A percentile compares a stretch with the other conserved stretches of the same genome.
Evolutionary conservation across 2,329 filamentous ascomycete genomes (phyloP).

Genomic region (Lasiodiplodia sp.): DNA sequence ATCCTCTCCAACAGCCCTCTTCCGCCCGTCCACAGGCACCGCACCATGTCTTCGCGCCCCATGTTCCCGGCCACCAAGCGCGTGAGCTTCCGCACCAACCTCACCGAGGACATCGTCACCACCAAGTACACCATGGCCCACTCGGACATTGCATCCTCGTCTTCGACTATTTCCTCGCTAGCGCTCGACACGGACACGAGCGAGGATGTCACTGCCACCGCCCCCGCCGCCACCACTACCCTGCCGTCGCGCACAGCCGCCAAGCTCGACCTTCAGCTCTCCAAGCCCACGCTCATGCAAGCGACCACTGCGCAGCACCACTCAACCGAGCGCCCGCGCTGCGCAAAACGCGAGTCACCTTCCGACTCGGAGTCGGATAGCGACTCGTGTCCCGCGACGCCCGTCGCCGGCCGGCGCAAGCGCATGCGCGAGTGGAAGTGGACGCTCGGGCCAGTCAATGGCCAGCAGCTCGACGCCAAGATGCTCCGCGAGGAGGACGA

Average conservation of each 20-base stretch:
- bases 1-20: conserved; percentile 56
- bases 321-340: conserved; percentile 35
- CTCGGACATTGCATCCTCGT: conserved; percentile 59
- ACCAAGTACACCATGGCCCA: conserved; percentile 63
- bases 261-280: conserved; percentile 1
- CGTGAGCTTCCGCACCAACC: conserved; percentile 62
- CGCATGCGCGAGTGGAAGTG: conserved; percentile 64
- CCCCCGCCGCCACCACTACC: neutral
- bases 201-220: neutral
- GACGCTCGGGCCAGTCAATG: conserved; percentile 59
- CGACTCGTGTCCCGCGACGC: conserved; percentile 59
- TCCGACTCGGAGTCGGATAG: conserved; percentile 49
- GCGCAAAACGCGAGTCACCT: conserved; percentile 54
- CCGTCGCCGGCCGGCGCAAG: conserved; percentile 61
- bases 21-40: conserved; percentile 41
- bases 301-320: conserved; percentile 14
- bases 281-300: neutral
- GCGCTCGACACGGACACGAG: conserved; percentile 36
- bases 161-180: conserved; percentile 43
- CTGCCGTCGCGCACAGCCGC: conserved; percentile 26
- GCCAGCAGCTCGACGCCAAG: conserved; percentile 22
- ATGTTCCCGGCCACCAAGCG: conserved; percentile 64
- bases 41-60: conserved; percentile 51
- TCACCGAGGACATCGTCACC: conserved; percentile 67
- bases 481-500: conserved; percentile 13